phyloP scores from a whole-genome alignment of 1,284 basidiomycete genomes.

The Pseudozyma sp. region DNA sequence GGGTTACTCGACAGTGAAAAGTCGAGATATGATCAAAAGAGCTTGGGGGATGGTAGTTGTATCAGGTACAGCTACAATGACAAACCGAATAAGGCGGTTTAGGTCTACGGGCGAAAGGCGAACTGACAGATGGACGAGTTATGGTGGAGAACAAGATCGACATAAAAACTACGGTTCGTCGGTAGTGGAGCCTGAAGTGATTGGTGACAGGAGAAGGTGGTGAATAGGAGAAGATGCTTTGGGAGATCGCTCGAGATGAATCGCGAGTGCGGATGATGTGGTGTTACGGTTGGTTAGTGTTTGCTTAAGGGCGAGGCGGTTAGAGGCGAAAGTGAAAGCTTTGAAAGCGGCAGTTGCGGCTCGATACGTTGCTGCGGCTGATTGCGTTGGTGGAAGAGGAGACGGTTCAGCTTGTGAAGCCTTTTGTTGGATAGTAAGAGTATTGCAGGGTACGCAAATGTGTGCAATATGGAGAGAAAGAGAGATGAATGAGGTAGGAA shows the following conservation, averaged over 20 bases:
- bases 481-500: no score
- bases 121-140: constrained; percentile 50
- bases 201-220: constrained; percentile 11
- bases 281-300: neutral
- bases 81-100: constrained; percentile 50
- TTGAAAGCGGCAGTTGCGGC: constrained; percentile 5
- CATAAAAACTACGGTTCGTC: constrained; percentile 47
- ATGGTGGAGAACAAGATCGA: constrained; percentile 51
- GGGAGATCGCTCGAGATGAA: neutral
- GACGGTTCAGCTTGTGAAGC: neutral
- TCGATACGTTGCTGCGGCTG: neutral
- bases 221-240: neutral
- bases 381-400: neutral
- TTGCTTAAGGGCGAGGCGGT: no score
- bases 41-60: constrained; percentile 15
- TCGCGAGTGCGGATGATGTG: neutral
- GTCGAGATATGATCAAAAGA: constrained; percentile 12
- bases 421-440: neutral
- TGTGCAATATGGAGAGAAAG: neutral
- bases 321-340: constrained; percentile 6
- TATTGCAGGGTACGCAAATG: neutral
- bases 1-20: constrained; percentile 9
- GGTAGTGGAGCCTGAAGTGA: constrained; percentile 11
- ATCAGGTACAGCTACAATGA: constrained; percentile 50
- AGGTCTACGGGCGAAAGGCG: constrained; percentile 49